phyloP scores from a whole-genome alignment of 352 stramenopile genomes.

The Aphanomyces invadans region DNA sequence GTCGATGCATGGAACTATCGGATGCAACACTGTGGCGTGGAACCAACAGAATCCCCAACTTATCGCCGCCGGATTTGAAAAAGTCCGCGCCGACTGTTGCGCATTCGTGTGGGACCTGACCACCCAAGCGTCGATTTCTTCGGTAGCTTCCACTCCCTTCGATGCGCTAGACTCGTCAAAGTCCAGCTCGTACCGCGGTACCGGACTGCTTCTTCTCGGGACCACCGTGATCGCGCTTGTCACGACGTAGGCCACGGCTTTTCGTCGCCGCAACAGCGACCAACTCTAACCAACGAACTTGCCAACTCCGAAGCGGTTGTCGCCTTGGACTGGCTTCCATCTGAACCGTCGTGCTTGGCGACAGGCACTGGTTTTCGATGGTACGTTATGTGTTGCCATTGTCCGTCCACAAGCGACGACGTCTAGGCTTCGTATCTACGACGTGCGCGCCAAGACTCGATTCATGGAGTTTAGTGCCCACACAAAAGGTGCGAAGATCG shows the following conservation, averaged over 20 bases:
- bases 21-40: conserved; percentile 76
- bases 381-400: neutral
- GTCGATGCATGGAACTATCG: conserved; percentile 19
- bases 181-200: neutral
- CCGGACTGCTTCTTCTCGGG: neutral
- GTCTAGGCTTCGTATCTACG: conserved; percentile 61
- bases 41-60: conserved; percentile 67
- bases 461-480: conserved; percentile 76
- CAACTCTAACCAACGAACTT: conserved; percentile 51
- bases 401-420: neutral
- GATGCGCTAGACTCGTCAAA: neutral
- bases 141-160: neutral
- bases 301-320: conserved; percentile 79
- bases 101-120: conserved; percentile 82
- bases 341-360: conserved; percentile 67
- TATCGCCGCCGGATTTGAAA: conserved; percentile 76
- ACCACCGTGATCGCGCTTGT: too few species aligned
- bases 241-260: conserved; percentile 28
- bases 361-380: conserved; percentile 84
- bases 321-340: conserved; percentile 74
- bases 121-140: conserved; percentile 25
- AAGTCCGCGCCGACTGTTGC: conserved; percentile 79
- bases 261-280: conserved; percentile 37
- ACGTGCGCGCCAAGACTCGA: conserved; percentile 51
- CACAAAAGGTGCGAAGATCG: conserved; percentile 64